Conservation (phyloP, 2,329 filamentous ascomycete genomes). For the Zymoseptoria passerinii region DNA sequence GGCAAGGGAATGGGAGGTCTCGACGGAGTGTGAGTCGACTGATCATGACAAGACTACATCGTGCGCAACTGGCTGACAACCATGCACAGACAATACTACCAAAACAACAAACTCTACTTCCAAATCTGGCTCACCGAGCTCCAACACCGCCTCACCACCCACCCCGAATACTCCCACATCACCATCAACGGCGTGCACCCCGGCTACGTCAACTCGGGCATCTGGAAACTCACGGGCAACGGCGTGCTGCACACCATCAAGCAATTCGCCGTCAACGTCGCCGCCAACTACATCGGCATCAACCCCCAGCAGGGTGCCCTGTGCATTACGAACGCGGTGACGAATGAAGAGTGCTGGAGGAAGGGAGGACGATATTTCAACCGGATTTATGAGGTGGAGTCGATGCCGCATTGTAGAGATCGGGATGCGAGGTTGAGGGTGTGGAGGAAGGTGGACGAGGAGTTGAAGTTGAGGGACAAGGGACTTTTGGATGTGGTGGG, state of each 20-base stretch:
- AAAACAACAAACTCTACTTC: constrained; percentile 31
- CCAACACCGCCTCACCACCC: constrained; percentile 19
- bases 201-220: constrained; percentile 26
- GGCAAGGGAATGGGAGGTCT: neutral
- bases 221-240: constrained; percentile 19
- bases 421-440: constrained; percentile 16
- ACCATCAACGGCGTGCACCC: constrained; percentile 29
- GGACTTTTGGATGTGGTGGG: constrained; percentile 9
- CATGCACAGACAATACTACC: constrained; percentile 17
- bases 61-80: neutral
- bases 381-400: constrained; percentile 19
- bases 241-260: neutral
- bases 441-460: constrained; percentile 21
- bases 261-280: constrained; percentile 2
- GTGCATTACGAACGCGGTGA: constrained; percentile 19
- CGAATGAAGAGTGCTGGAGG: constrained; percentile 10
- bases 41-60: neutral
- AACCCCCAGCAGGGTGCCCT: constrained; percentile 21
- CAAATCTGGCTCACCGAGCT: constrained; percentile 29
- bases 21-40: neutral
- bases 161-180: constrained; percentile 22
- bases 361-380: constrained; percentile 23
- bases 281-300: constrained; percentile 15
- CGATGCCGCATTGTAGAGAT: constrained; percentile 23
- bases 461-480: constrained; percentile 18